Conservation (phyloP, 2,329 filamentous ascomycete genomes). For the Monosporascus sp. region DNA sequence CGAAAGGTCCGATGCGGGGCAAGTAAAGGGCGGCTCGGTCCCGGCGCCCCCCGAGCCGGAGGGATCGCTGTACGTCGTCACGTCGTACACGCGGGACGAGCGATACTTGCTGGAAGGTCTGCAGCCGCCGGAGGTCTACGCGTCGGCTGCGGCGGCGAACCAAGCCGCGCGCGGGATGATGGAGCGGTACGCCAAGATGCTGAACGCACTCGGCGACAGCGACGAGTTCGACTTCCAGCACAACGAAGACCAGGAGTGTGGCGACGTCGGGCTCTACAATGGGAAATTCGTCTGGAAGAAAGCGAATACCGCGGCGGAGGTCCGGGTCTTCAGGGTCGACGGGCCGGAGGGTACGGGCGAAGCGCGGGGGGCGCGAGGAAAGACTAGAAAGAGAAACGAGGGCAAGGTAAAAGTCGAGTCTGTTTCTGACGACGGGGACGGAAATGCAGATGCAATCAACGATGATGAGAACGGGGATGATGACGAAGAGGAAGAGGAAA, state of each 20-base stretch:
- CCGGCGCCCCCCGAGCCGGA: not conserved
- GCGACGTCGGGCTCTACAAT: not conserved
- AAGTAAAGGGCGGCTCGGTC: not conserved
- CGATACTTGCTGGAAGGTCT: conserved; percentile 1
- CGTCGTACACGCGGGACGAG: conserved; percentile 5
- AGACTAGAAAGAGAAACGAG: not conserved
- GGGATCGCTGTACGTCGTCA: conserved; percentile 4
- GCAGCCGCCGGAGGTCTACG: conserved; percentile 5
- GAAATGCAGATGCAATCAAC: not conserved
- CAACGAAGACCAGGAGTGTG: not conserved
- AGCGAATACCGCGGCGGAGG: not conserved
- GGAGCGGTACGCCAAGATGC: conserved; percentile 1
- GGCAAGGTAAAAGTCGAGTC: not conserved
- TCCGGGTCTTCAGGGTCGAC: not conserved
- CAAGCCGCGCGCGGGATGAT: conserved; percentile 6
- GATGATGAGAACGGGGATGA: not conserved
- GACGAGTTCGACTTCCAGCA: conserved; percentile 1
- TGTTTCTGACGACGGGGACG: not conserved
- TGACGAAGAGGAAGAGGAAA: conserved; percentile 3
- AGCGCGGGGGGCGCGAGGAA: not conserved
- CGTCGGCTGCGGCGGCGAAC: conserved; percentile 3
- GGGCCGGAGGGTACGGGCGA: not conserved
- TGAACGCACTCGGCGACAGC: not conserved
- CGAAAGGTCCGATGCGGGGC: not conserved
- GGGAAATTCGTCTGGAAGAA: not conserved